Conservation (phyloP, 2,329 filamentous ascomycete species). For the Metarhizium anisopliae region DNA sequence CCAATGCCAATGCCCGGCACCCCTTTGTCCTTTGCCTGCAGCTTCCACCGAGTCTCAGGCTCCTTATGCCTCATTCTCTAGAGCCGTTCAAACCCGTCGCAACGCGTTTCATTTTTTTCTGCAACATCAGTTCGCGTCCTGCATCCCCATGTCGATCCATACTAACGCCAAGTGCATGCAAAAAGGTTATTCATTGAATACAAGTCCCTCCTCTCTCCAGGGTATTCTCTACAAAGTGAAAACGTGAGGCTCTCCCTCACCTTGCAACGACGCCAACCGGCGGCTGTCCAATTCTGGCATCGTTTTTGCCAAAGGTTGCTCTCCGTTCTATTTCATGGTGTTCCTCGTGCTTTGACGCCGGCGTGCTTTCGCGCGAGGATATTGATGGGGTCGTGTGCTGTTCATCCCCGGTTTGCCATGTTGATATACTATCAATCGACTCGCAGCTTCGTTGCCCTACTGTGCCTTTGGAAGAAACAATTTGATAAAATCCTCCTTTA, state of each 20-base stretch:
- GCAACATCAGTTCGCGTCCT: neutral
- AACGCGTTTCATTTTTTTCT: neutral
- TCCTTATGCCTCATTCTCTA: neutral
- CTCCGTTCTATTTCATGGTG: slow-evolving; percentile 29
- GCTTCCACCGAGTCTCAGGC: neutral
- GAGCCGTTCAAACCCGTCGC: neutral
- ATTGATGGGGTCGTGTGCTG: slow-evolving; percentile 37
- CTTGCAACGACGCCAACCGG: slow-evolving; percentile 19
- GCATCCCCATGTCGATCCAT: neutral
- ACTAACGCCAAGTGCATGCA: neutral
- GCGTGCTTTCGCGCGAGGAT: slow-evolving; percentile 38
- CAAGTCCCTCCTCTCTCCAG: neutral
- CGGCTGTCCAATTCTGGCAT: slow-evolving; percentile 9
- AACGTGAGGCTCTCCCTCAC: slow-evolving; percentile 10
- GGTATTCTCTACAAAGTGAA: neutral
- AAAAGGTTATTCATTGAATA: neutral
- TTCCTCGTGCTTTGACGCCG: slow-evolving; percentile 30
- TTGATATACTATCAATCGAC: slow-evolving; percentile 38
- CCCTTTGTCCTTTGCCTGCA: neutral
- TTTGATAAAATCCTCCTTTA: slow-evolving; percentile 51
- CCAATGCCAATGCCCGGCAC: neutral
- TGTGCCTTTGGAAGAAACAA: slow-evolving; percentile 29
- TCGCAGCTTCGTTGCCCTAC: slow-evolving; percentile 30
- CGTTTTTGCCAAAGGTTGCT: slow-evolving; percentile 20
- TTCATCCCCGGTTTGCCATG: slow-evolving; percentile 39